Conservation (phyloP, 1,139 yeast genomes). For the Saccharomyces uvarum region DNA sequence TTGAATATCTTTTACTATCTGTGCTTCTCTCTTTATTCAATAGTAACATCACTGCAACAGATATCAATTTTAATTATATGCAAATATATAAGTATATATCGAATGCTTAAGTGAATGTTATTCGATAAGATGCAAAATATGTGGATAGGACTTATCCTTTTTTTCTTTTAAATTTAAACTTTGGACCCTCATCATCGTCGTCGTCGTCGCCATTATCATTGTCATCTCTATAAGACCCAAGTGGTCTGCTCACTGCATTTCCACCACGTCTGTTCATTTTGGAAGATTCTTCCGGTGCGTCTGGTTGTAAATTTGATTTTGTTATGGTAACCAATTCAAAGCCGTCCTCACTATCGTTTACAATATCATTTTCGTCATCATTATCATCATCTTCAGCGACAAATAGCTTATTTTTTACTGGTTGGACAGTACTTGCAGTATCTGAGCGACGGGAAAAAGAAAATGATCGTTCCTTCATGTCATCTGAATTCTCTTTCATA, state of each 20-base stretch:
- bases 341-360: neutral
- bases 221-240: neutral
- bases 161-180: constrained; percentile 33
- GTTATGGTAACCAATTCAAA: neutral
- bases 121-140: neutral
- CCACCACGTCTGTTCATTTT: constrained; percentile 5
- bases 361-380: neutral
- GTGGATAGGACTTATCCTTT: neutral
- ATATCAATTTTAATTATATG: neutral
- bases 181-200: constrained; percentile 33
- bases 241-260: constrained; percentile 14
- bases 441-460: constrained; percentile 1
- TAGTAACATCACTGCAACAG: neutral
- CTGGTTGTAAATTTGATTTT: neutral
- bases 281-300: neutral
- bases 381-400: neutral
- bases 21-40: neutral
- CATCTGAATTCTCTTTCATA: neutral
- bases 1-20: neutral
- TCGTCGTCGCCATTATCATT: constrained; percentile 9
- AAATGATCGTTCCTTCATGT: neutral
- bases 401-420: neutral
- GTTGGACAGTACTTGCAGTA: neutral
- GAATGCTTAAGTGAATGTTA: neutral
- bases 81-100: neutral